Base-by-base conservation (phyloP, 768 basidiomycete species). In the Mycena sanguinolenta region DNA sequence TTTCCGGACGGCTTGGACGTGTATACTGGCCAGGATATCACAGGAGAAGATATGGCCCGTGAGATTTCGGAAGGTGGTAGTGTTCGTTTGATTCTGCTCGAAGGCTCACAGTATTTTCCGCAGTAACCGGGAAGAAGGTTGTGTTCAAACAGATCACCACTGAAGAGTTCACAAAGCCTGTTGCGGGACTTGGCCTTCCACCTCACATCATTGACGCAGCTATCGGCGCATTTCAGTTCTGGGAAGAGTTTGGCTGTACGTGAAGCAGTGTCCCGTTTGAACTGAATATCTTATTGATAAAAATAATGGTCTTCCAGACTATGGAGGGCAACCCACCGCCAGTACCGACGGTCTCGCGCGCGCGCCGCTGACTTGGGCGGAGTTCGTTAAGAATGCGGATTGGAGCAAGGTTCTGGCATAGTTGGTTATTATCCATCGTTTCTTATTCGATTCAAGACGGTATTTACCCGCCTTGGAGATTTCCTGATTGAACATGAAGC, bases 171-270 rank as follows among this genome's bases (percentile, higher is more conserved):
- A 8, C 17, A 12, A 55, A 49, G 23, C 27, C 2, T 2, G 19
- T 36, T n/a, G 8, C n/a, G 1, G n/a, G 30, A 8, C 6, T 28
- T n/a, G 67, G 67, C 19, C 1, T 50, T 0, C 67, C 67, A 7
- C 42, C 14, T 14, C 42, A 57, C 5, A n/a, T 68, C 1, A n/a
- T 62, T 2, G 60, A 68, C 3, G 60, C n/a, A 14, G 55, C 62
- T 34, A 34, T 34, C 32, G 32, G 32, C 32, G 32, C 32, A 4
- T 34, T 34, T 34, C 60, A 12, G 4, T 62, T 49, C 46, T 34
- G 49, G 4, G 53, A 61, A 7, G 67, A 68, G 54, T 54, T 62
- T 23, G 67, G 67, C 28, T 68, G 67, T 68, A 19, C 30, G 57
- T 61, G 8, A 7, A 4, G 12, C 2, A 14, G 14, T 13, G 14